Evolutionary conservation across 257 asterid genomes (phyloP), one percentile per base, ranked within the genome.

Genomic region (Fraxinus pennsylvanica): DNA sequence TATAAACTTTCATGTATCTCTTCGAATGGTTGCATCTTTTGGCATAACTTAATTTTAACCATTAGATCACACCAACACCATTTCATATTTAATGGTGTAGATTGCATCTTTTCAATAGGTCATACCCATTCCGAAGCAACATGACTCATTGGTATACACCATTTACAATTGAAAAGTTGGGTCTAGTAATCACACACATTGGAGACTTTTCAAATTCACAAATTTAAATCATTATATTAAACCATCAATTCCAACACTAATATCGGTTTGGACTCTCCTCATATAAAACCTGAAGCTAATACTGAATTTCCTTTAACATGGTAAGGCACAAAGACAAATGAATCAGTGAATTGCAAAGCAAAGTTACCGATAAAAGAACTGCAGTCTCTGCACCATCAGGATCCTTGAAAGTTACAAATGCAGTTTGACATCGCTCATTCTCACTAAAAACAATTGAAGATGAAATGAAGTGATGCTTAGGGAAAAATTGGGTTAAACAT

Each of bases 351-450:
- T 78, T 63, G 72, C 32, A 77, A 82, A 80, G 84, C 22, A 41
- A 41, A 68, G 78, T 57, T 88, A 90, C 94, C 86, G 92, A 83
- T 81, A 90, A 91, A 79, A 90, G 94, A 71, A 88, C 90, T 35
- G 94, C 94, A 79, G 92, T 88, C 82, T 88, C 92, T 41, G 92
- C 90, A 54, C 92, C 91, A 84, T 86, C 86, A 32, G 83, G 41
- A 77, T 90, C 94, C 86, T 84, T 85, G 87, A 88, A 88, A 59
- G 90, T 90, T 83, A 88, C 92, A 74, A 85, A 88, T 25, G 94
- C 92, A 76, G 78, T 71, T 81, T 90, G 92, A 74, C 87, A 82
- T 68, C 90, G 82, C 82, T 90, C 94, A 80, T 76, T 90, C 76
- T 84, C 94, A 80, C 94, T 90, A 30, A 35, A 78, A 78, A 36